Evolutionary conservation across 768 basidiomycete species (phyloP).

Genomic region (Hypholoma fasciculare): DNA sequence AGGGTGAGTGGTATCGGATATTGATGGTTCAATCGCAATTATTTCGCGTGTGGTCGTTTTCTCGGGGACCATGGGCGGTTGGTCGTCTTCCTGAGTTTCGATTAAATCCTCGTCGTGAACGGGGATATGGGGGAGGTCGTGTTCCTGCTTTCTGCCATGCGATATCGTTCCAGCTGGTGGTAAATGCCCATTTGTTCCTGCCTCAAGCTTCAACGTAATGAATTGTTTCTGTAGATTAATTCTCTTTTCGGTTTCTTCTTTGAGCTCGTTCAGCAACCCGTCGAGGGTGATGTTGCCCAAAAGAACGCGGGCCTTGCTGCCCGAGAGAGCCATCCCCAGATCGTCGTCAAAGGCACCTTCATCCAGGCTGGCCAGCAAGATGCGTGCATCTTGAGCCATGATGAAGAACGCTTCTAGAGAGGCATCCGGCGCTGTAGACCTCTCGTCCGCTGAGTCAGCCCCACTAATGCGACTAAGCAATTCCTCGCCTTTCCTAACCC

Average conservation of each 20-base stretch:
- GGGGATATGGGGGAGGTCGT: background rate
- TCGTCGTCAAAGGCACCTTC: slow-evolving; percentile 24
- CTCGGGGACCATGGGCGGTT: slow-evolving; percentile 1
- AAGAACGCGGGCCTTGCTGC: slow-evolving; percentile 52
- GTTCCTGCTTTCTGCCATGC: background rate
- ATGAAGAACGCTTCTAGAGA: slow-evolving; percentile 15
- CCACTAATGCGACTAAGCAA: slow-evolving; percentile 20
- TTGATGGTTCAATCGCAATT: background rate
- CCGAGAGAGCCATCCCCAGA: slow-evolving; percentile 30
- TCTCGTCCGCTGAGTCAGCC: slow-evolving; percentile 27
- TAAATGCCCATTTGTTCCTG: background rate
- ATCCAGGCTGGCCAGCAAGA: slow-evolving; percentile 24
- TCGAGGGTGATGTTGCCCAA: slow-evolving; percentile 50
- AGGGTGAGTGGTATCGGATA: background rate
- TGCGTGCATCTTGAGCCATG: slow-evolving; percentile 26
- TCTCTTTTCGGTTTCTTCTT: slow-evolving; percentile 52
- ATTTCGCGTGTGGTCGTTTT: background rate
- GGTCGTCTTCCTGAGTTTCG: background rate
- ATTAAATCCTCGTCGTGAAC: background rate
- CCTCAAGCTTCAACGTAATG: slow-evolving; percentile 8
- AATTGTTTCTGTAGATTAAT: slow-evolving; percentile 41
- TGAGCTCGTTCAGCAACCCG: slow-evolving; percentile 56
- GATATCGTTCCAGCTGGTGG: background rate
- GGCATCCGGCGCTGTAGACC: slow-evolving; percentile 15
- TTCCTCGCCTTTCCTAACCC: slow-evolving; percentile 55